phyloP scores from a whole-genome alignment of 441 rosid species.

The Erodium moschatum region DNA sequence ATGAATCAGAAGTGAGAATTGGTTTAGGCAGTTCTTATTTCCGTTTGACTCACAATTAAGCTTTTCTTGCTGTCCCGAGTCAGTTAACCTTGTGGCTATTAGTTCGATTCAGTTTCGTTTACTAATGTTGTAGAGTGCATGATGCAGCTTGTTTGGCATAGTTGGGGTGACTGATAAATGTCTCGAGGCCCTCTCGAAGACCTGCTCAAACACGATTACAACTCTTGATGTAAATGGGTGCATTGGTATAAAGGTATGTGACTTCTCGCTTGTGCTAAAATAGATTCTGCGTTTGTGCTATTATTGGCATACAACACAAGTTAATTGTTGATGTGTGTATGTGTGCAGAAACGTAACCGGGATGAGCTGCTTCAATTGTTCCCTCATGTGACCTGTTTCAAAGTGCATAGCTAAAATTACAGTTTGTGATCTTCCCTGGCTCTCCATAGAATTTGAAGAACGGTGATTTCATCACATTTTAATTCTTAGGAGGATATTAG shows the following conservation, averaged over 20 bases:
- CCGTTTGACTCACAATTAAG: too few relatives aligned
- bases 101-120: too few relatives aligned
- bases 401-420: constrained; percentile 63
- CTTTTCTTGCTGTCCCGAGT: too few relatives aligned
- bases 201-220: constrained; percentile 52
- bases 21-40: too few relatives aligned
- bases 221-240: constrained; percentile 95
- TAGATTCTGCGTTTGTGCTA: not conserved
- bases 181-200: constrained; percentile 58
- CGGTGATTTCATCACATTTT: too few relatives aligned
- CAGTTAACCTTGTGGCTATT: too few relatives aligned
- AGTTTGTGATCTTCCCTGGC: not conserved
- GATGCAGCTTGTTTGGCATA: constrained; percentile 85
- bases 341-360: constrained; percentile 50
- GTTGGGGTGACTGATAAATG: constrained; percentile 80
- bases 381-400: constrained; percentile 52
- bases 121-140: not conserved
- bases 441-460: too few relatives aligned
- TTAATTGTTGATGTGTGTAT: not conserved
- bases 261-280: constrained; percentile 10
- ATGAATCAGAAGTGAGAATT: not conserved
- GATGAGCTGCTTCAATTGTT: constrained; percentile 58
- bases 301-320: not conserved
- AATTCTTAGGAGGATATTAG: too few relatives aligned
- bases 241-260: constrained; percentile 63